Evolutionary conservation across 805 yeast species (phyloP).

Genomic region (Sugiyamaella chiloensis): DNA sequence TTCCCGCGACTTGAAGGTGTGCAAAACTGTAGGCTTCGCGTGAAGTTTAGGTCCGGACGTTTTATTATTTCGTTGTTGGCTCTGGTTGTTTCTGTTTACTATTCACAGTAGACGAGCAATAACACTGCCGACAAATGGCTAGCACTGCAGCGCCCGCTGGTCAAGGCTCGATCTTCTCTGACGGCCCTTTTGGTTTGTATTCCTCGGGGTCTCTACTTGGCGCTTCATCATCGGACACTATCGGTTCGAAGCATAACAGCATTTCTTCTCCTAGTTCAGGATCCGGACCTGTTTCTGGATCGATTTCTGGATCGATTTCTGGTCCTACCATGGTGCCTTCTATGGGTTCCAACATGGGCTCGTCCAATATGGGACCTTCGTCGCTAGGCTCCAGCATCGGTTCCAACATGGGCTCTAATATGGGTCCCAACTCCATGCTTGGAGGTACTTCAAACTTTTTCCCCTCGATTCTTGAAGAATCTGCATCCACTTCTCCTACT

Average conservation of each 20-base stretch:
- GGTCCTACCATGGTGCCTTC: background rate
- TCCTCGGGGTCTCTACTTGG: constrained; percentile 1
- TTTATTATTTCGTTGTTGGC: too few relatives aligned
- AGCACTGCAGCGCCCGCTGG: constrained; percentile 2
- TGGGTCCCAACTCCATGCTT: background rate
- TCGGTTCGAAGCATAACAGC: background rate
- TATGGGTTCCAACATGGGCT: background rate
- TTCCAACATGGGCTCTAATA: background rate
- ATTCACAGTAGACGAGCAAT: too few relatives aligned
- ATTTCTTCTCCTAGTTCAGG: background rate
- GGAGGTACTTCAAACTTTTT: constrained; percentile 4
- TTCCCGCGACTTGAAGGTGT: too few relatives aligned
- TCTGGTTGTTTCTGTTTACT: too few relatives aligned
- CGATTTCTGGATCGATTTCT: background rate
- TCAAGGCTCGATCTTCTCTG: background rate
- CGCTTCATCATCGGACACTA: background rate
- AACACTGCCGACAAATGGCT: too few relatives aligned
- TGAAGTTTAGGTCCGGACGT: too few relatives aligned
- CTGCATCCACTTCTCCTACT: background rate
- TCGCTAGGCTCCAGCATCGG: background rate
- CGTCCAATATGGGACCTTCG: background rate
- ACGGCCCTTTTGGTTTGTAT: constrained; percentile 1
- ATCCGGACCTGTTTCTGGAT: background rate
- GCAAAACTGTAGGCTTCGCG: too few relatives aligned
- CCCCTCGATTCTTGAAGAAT: constrained; percentile 6